A percentile compares a stretch with the other conserved stretches of the same genome.
Evolutionary conservation across 1,139 yeast species (phyloP).

Genomic region (Saccharomyces uvarum): DNA sequence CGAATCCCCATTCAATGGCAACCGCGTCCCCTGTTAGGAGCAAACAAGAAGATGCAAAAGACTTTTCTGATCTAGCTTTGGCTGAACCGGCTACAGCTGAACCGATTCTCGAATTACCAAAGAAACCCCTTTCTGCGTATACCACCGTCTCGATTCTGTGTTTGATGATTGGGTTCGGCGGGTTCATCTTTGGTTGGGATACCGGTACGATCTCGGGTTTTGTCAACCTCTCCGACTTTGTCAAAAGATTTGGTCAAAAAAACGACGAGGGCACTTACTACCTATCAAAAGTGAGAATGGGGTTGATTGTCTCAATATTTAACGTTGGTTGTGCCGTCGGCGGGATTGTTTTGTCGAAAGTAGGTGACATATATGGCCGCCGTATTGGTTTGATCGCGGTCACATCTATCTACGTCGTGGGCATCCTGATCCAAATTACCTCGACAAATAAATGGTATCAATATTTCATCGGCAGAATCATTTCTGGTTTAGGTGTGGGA

Average conservation of each 20-base stretch:
- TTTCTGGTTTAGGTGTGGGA: conserved; percentile 57
- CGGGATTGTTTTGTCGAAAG: conserved; percentile 44
- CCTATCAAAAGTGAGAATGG: conserved; percentile 46
- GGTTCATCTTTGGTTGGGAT: conserved; percentile 65
- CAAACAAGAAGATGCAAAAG: neutral
- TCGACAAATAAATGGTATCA: conserved; percentile 41
- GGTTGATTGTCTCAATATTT: conserved; percentile 56
- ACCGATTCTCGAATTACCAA: conserved; percentile 21
- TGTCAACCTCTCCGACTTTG: conserved; percentile 58
- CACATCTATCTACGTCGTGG: conserved; percentile 49
- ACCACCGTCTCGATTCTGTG: conserved; percentile 37
- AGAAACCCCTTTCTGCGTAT: conserved; percentile 35
- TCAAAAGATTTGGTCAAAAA: conserved; percentile 44
- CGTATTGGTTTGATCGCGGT: conserved; percentile 47
- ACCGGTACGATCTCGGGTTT: conserved; percentile 74
- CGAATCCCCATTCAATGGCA: neutral
- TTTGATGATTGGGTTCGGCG: conserved; percentile 53
- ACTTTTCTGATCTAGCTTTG: neutral
- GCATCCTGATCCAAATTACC: conserved; percentile 52
- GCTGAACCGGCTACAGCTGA: neutral
- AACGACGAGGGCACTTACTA: conserved; percentile 42
- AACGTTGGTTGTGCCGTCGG: conserved; percentile 64
- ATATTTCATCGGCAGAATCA: conserved; percentile 49
- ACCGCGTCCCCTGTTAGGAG: neutral
- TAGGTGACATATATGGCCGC: conserved; percentile 53